phyloP scores from a whole-genome alignment of 2,329 filamentous ascomycete genomes.

The Ophiostoma quercus region DNA sequence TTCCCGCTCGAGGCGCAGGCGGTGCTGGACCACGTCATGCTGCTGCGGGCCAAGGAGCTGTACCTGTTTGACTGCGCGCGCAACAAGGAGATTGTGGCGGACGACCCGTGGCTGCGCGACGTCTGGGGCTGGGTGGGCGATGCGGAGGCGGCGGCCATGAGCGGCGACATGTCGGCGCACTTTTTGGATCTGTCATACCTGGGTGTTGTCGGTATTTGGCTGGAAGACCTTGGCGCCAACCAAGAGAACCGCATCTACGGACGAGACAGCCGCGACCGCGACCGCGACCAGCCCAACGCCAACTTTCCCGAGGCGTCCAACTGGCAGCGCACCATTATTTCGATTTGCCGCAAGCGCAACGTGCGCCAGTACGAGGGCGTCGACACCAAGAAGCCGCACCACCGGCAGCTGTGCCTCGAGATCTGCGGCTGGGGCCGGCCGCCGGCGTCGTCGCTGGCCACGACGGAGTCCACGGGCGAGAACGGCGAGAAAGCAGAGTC shows the following conservation, averaged over 20 bases:
- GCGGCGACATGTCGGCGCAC: conserved; percentile 64
- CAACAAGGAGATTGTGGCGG: conserved; percentile 63
- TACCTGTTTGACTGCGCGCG: conserved; percentile 59
- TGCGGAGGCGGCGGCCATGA: conserved; percentile 58
- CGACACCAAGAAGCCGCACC: conserved; percentile 54
- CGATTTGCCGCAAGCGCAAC: conserved; percentile 58
- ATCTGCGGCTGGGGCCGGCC: conserved; percentile 68
- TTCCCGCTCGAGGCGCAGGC: conserved; percentile 49
- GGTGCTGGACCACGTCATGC: conserved; percentile 53
- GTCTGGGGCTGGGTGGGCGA: conserved; percentile 72
- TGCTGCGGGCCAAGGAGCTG: conserved; percentile 55
- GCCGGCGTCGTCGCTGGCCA: neutral
- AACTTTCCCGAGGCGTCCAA: conserved; percentile 45
- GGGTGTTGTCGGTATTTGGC: conserved; percentile 69
- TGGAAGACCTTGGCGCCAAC: conserved; percentile 57
- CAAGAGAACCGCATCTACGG: conserved; percentile 25
- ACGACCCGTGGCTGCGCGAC: conserved; percentile 69
- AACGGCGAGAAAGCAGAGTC: conserved; percentile 3
- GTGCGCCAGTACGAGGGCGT: conserved; percentile 41
- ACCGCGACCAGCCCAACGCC: conserved; percentile 39
- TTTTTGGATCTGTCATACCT: conserved; percentile 69
- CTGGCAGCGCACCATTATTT: conserved; percentile 59
- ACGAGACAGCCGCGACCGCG: conserved; percentile 23
- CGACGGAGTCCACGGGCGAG: neutral
- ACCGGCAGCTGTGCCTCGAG: conserved; percentile 68